Evolutionary conservation across 2,329 filamentous ascomycete species (phyloP).

Genomic region (Cytospora piceae): DNA sequence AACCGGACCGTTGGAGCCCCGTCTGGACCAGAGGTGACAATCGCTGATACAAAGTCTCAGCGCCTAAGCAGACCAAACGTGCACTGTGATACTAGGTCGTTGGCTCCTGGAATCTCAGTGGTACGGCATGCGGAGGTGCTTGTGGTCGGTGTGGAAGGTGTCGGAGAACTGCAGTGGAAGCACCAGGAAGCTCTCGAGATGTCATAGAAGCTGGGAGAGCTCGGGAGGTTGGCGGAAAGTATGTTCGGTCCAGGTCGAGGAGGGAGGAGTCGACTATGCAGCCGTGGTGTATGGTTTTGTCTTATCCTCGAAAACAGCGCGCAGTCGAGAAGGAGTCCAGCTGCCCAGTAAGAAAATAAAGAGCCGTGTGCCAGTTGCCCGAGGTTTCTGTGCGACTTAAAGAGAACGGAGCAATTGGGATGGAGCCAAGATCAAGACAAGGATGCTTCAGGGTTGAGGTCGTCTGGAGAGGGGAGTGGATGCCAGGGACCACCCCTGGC

Average conservation of each 20-base stretch:
- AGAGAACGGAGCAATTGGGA: constrained; percentile 49
- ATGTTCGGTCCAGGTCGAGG: constrained; percentile 6
- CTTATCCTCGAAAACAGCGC: constrained; percentile 23
- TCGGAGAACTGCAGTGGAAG: constrained; percentile 51
- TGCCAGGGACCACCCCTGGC: constrained; percentile 42
- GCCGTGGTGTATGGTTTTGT: constrained; percentile 26
- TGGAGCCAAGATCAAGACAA: constrained; percentile 44
- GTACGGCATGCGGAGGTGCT: constrained; percentile 55
- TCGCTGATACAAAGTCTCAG: constrained; percentile 35
- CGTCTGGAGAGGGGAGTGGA: constrained; percentile 40
- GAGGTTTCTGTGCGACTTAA: constrained; percentile 57
- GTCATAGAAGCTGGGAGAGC: constrained; percentile 24
- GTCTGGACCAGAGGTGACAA: constrained; percentile 36
- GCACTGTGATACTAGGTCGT: constrained; percentile 55
- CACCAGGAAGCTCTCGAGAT: constrained; percentile 29
- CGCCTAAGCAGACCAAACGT: constrained; percentile 54
- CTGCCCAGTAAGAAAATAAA: constrained; percentile 28
- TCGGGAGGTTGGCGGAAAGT: constrained; percentile 13
- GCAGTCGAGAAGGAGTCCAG: constrained; percentile 35
- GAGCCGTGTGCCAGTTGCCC: constrained; percentile 36
- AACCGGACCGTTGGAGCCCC: constrained; percentile 16
- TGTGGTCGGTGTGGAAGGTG: constrained; percentile 47
- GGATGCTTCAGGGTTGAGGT: constrained; percentile 46
- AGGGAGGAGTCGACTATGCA: constrained; percentile 30
- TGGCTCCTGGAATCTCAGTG: constrained; percentile 50